Evolutionary conservation across 148 eudicot genomes (phyloP), one percentile per base, ranked within the genome.

Genomic region (Rhododendron simsii): DNA sequence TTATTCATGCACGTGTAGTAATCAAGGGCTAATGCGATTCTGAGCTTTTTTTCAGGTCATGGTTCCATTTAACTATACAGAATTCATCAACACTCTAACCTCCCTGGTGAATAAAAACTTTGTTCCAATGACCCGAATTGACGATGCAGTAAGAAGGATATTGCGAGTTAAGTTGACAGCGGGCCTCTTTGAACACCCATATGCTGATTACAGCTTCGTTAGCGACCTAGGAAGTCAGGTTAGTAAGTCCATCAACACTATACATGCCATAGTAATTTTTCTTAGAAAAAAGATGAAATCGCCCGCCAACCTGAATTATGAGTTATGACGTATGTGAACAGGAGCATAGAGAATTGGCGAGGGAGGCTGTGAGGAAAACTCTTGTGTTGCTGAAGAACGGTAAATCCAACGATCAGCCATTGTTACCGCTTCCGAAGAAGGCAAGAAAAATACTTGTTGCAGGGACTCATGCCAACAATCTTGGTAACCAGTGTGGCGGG

Each of bases 301-400:
- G 45, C 45, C 0, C 45, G 33, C 28, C 33, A 26, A 67, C 30
- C 35, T 67, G 45, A 41, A 41, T 41, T 26, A 18, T 3, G 61
- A 55, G 21, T 55, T 55, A 1, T 67, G 15, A 11, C 33, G 0
- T 18, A 55, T 55, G 4, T 26, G 16, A 26, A 67, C 74, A 67
- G 39, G 20, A 71, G 76, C 76, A 71, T 14, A 71, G 76, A 71
- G 76, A 71, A 30, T 71, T 71, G 41, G 76, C 76, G 8, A 71
- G 76, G 76, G 76, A 71, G 76, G 76, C 76, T 26, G 76, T 71
- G 76, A 71, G 76, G 10, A 71, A 71, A 71, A 71, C 39, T 14
- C 76, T 71, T 33, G 76, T 71, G 76, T 0, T 71, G 76, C 76
- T 71, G 0, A 71, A 71, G 76, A 71, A 71, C 20, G 76, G 76